Evolutionary conservation across 2,329 filamentous ascomycete genomes (phyloP).

Genomic region (Ascochyta rabiei): DNA sequence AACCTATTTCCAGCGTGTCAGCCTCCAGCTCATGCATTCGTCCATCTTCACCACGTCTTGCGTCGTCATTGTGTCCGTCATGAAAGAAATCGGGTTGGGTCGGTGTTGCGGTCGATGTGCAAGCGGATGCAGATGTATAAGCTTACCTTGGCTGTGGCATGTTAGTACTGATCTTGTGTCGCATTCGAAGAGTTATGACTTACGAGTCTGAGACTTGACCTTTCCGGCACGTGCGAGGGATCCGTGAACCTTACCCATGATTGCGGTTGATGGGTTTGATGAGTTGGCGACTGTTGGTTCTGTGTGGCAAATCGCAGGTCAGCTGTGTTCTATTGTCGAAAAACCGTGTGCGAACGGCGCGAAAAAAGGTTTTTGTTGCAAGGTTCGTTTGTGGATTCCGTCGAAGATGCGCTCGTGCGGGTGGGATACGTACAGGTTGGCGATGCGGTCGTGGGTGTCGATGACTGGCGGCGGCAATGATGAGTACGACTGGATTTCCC

Average conservation of each 20-base stretch:
- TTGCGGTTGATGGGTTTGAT: constrained; percentile 56
- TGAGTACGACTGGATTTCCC: constrained; percentile 29
- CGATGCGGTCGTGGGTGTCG: constrained; percentile 40
- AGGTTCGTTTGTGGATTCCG: constrained; percentile 3
- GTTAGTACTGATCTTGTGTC: constrained; percentile 23
- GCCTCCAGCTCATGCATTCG: constrained; percentile 17
- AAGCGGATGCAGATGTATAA: neutral
- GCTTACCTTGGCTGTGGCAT: constrained; percentile 36
- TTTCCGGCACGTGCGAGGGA: constrained; percentile 95
- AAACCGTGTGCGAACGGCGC: constrained; percentile 6
- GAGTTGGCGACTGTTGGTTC: constrained; percentile 33
- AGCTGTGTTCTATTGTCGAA: constrained; percentile 23
- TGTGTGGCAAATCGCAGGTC: constrained; percentile 43
- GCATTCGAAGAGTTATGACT: constrained; percentile 12
- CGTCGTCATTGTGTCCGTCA: neutral
- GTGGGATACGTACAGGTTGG: constrained; percentile 44
- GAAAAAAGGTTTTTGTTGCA: constrained; percentile 12
- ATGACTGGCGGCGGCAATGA: constrained; percentile 38
- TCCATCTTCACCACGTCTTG: neutral
- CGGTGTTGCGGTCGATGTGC: neutral
- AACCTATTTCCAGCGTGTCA: constrained; percentile 62
- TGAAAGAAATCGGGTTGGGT: neutral
- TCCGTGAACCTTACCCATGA: constrained; percentile 93
- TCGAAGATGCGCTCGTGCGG: constrained; percentile 8
- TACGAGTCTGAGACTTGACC: constrained; percentile 73